Evolutionary conservation across 371 early-diverging fungal genomes (phyloP), one percentile per base, ranked within the genome.

Genomic region (Mucor indicus): DNA sequence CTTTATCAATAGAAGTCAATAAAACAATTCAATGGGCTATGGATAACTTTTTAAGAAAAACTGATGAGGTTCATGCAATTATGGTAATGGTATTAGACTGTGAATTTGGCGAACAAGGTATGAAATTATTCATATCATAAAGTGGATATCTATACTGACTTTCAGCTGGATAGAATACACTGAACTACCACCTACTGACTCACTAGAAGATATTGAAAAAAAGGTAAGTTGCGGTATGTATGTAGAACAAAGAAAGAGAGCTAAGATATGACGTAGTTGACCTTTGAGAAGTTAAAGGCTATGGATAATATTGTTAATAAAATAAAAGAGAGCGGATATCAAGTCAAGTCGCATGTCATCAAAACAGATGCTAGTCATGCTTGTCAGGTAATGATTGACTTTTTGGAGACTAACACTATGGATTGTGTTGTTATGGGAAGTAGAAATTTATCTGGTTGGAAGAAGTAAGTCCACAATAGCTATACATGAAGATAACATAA

Each of bases 351-450:
- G 12, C 54, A 58, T 31, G 39, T 69, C 5, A 51, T 72, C 37
- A 67, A 71, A 38, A 58, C 72, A 7, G 44, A 51, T 33, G 29
- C 57, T 0, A 35, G 48, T 30, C 60, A 64, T 29, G 53, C 73
- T 1, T 54, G 69, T 24, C 48, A 67, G 42, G 54, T 66, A 2
- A 30, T 77, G 27, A 61, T 72, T 15, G 61, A 74, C 3, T 72
- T 68, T 53, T 52, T 70, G 24, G 59, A 75, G 17, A 50, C 51
- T 1, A 42, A 51, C 19, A 56, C 49, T 11, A 61, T 61, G 21
- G 69, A 69, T 39, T 65, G 74, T 24, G 43, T 78, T 13, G 50
- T 78, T 10, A 62, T 78, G 65, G 79, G 79, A 13, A 71, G 72
- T 44, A 61, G 76, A 23, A 67, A 71, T 47, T 47, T 78, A 35